Conservation (phyloP, 208 protist genomes). For the Angomonas deanei region DNA sequence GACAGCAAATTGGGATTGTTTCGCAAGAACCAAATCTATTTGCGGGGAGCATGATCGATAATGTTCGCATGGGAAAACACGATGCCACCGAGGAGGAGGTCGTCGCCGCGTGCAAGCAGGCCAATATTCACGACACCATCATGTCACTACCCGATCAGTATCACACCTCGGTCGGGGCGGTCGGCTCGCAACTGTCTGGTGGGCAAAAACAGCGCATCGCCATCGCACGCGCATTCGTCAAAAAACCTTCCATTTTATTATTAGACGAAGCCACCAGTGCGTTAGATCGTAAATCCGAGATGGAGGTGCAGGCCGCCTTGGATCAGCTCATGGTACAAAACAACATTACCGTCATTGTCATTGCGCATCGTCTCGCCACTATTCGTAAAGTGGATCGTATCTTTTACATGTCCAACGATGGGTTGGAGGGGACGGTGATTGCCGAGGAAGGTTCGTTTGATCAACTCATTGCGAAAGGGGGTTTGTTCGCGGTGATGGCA, state of each 20-base stretch:
- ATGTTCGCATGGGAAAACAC: conserved; percentile 59
- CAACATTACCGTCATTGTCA: conserved; percentile 70
- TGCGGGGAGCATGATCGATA: conserved; percentile 59
- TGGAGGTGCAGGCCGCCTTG: conserved; percentile 74
- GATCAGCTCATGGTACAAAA: conserved; percentile 60
- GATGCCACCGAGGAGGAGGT: conserved; percentile 70
- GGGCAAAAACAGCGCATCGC: conserved; percentile 91
- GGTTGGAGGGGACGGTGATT: conserved; percentile 43
- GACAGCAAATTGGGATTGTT: conserved; percentile 70
- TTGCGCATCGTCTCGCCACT: conserved; percentile 87
- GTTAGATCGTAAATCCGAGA: conserved; percentile 86
- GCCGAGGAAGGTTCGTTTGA: conserved; percentile 51
- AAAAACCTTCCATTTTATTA: conserved; percentile 66
- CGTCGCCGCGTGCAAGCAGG: conserved; percentile 53
- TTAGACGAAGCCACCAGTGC: conserved; percentile 91
- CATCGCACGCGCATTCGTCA: conserved; percentile 80
- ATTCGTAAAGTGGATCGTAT: conserved; percentile 86
- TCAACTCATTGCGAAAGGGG: conserved; percentile 38
- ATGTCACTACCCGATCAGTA: conserved; percentile 71
- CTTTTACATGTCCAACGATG: conserved; percentile 65
- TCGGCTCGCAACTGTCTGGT: conserved; percentile 81
- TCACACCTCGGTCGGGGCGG: conserved; percentile 69
- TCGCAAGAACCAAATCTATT: conserved; percentile 84
- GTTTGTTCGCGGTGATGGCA: conserved; percentile 64
- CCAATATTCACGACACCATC: conserved; percentile 86